Percentiles rank a stretch among this genome's conserved stretches.
Conservation (phyloP, 495 filamentous ascomycete genomes). For the Cryomyces antarcticus region DNA sequence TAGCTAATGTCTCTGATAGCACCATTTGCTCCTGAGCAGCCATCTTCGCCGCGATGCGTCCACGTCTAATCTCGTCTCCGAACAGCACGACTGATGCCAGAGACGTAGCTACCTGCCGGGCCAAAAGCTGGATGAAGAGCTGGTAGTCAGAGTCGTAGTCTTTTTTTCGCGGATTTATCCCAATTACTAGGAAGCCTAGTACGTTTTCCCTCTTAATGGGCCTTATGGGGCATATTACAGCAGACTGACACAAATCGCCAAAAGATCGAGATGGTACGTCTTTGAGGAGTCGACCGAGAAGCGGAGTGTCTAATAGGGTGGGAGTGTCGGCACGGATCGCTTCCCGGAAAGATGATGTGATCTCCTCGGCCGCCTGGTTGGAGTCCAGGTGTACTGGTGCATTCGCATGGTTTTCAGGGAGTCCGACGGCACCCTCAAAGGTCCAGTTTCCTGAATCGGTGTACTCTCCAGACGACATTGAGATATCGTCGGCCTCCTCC, state of each 20-base stretch:
- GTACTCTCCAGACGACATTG: not conserved
- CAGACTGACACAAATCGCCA: slow-evolving; percentile 16
- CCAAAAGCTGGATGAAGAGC: slow-evolving; percentile 3
- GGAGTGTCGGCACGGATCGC: slow-evolving; percentile 6
- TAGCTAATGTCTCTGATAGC: slow-evolving; percentile 1
- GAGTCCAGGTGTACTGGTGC: slow-evolving; percentile 6
- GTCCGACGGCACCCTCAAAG: slow-evolving; percentile 9
- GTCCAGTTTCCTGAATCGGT: not conserved
- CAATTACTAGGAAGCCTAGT: slow-evolving; percentile 24
- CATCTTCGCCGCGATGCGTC: slow-evolving; percentile 2
- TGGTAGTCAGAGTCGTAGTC: slow-evolving; percentile 21
- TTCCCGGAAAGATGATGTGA: slow-evolving; percentile 8
- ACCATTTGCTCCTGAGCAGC: slow-evolving; percentile 4
- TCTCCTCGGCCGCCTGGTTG: slow-evolving; percentile 6
- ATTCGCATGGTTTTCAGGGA: slow-evolving; percentile 6
- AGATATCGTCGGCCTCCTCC: not conserved
- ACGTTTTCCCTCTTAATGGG: slow-evolving; percentile 17
- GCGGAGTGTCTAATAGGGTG: too few species aligned
- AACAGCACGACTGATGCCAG: slow-evolving; percentile 6
- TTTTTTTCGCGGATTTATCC: slow-evolving; percentile 22
- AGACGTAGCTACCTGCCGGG: slow-evolving; percentile 1
- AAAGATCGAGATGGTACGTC: slow-evolving; percentile 20
- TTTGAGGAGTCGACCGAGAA: slow-evolving; percentile 8
- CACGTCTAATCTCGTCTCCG: slow-evolving; percentile 5
- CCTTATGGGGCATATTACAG: slow-evolving; percentile 17